Conservation (phyloP, 2,329 filamentous ascomycete genomes). For the Cordyceps fumosorosea region DNA sequence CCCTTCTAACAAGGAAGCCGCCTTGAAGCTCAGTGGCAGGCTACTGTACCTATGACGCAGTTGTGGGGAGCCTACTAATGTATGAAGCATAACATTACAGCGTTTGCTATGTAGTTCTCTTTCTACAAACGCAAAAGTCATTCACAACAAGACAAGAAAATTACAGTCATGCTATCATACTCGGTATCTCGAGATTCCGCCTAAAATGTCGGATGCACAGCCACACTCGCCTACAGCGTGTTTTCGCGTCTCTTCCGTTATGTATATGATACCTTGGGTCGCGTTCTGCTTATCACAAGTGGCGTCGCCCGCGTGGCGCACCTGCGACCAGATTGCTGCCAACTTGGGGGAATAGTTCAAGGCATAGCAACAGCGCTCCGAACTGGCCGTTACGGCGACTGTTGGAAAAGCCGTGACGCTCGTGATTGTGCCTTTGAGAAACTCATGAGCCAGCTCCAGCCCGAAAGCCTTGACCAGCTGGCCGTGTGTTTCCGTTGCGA, state of each 20-base stretch:
- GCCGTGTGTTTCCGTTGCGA: slow-evolving; percentile 14
- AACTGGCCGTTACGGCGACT: slow-evolving; percentile 16
- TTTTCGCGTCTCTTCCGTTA: slow-evolving; percentile 6
- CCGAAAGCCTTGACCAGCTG: slow-evolving; percentile 23
- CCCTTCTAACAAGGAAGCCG: too few species aligned
- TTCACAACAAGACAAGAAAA: background rate
- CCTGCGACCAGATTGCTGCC: slow-evolving; percentile 31
- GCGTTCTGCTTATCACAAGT: slow-evolving; percentile 10
- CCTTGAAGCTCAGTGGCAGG: too few species aligned
- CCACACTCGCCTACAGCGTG: background rate
- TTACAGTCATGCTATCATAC: background rate
- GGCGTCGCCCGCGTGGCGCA: slow-evolving; percentile 11
- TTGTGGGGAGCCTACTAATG: too few species aligned
- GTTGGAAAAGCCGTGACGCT: slow-evolving; percentile 22
- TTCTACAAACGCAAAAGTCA: background rate
- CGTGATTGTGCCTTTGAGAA: slow-evolving; percentile 28
- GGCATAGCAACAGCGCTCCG: slow-evolving; percentile 21
- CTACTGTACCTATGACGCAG: too few species aligned
- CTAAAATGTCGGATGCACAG: background rate
- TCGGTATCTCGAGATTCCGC: background rate
- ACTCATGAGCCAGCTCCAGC: slow-evolving; percentile 25
- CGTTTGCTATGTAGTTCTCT: background rate
- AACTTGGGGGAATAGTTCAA: slow-evolving; percentile 34
- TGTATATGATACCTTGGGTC: slow-evolving; percentile 26
- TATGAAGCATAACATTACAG: background rate